A percentile compares a stretch with the other conserved stretches of the same genome.
Evolutionary conservation across 371 early-diverging fungal species (phyloP).

Genomic region (Apophysomyces trapeziformis): DNA sequence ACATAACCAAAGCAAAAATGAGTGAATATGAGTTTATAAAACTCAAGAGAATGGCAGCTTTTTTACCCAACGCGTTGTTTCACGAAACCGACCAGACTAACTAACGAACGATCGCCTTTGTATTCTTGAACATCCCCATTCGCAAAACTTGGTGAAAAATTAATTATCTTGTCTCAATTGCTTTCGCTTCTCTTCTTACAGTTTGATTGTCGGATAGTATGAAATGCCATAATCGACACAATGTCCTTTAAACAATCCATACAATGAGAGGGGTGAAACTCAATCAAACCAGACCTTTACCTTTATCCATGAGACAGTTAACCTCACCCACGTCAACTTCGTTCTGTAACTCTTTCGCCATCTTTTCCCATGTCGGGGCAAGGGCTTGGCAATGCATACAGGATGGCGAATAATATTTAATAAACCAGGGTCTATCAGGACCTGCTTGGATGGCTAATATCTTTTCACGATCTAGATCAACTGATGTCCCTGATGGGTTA

Average conservation of each 20-base stretch:
- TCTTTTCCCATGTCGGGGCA: conserved; percentile 77
- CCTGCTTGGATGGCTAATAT: conserved; percentile 24
- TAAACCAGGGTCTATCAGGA: conserved; percentile 59
- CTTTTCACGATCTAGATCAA: conserved; percentile 26
- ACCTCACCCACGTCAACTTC: conserved; percentile 83
- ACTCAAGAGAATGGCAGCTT: not conserved
- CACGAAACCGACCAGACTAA: conserved; percentile 56
- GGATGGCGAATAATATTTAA: conserved; percentile 90
- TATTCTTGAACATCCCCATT: conserved; percentile 50
- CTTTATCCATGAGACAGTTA: conserved; percentile 72
- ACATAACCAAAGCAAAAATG: not conserved
- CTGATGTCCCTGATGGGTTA: conserved; percentile 39
- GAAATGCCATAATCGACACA: conserved; percentile 55
- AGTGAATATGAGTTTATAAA: not conserved
- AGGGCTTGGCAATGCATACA: conserved; percentile 85
- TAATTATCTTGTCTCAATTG: conserved; percentile 7
- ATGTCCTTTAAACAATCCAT: not conserved
- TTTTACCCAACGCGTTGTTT: conserved; percentile 35
- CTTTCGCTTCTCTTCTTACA: conserved; percentile 39
- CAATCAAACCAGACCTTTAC: conserved; percentile 20
- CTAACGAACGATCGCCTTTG: conserved; percentile 59
- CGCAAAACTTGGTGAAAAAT: conserved; percentile 19
- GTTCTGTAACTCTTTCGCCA: conserved; percentile 68
- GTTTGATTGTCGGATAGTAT: conserved; percentile 85
- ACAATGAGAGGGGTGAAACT: not conserved